These are phyloP conservation scores for Entrophospora sp. DNA, from an alignment of 192 early-diverging fungal genomes.

Conservation along the genomic window DNA sequence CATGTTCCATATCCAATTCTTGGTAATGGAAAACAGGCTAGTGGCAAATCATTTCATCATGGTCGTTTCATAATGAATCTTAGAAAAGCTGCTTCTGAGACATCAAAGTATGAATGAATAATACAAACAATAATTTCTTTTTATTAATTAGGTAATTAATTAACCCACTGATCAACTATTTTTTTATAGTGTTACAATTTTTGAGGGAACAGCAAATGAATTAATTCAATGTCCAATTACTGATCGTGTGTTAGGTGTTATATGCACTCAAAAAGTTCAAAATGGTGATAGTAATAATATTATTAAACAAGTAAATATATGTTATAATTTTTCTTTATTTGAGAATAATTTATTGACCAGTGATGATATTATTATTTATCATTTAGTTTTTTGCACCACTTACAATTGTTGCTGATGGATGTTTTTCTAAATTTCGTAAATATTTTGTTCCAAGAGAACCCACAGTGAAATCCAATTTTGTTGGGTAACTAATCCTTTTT, in stretches of 20 bases:
- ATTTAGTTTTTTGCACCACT: constrained; percentile 59
- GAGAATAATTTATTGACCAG: too few relatives aligned
- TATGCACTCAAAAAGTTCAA: constrained; percentile 30
- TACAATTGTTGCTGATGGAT: constrained; percentile 87
- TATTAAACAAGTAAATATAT: too few relatives aligned
- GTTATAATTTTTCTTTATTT: too few relatives aligned
- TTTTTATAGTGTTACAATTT: constrained; percentile 52
- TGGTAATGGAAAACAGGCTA: constrained; percentile 34
- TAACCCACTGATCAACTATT: not conserved
- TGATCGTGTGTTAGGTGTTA: constrained; percentile 48
- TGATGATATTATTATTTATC: not conserved
- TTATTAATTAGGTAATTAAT: too few relatives aligned
- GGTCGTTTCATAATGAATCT: constrained; percentile 87
- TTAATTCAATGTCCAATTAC: constrained; percentile 45
- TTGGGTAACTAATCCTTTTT: constrained; percentile 43
- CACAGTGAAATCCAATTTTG: constrained; percentile 55
- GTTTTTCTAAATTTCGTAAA: constrained; percentile 89
- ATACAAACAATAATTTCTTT: too few relatives aligned
- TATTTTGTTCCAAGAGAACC: constrained; percentile 48
- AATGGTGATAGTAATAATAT: constrained; percentile 6
- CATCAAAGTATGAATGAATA: constrained; percentile 43
- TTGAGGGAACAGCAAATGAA: constrained; percentile 69
- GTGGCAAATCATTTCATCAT: constrained; percentile 86
- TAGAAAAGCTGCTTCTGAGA: constrained; percentile 50
- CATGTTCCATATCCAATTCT: constrained; percentile 61